A percentile compares a stretch with the other conserved stretches of the same genome.
Evolutionary conservation across 306 rosid genomes (phyloP).

Genomic region (Luffa acutangula): DNA sequence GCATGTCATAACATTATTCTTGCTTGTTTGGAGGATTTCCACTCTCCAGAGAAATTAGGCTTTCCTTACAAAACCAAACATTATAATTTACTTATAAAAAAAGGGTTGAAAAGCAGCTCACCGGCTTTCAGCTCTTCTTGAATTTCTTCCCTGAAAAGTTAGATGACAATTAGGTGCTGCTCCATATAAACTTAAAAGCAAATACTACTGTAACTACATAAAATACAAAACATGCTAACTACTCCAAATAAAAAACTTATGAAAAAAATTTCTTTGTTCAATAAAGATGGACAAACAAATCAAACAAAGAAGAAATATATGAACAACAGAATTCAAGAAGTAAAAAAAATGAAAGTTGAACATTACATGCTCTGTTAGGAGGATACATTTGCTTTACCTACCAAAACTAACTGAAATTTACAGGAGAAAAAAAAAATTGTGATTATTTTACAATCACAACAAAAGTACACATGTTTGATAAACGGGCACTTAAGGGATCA

Average conservation of each 20-base stretch:
- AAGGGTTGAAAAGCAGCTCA: slow-evolving; percentile 24
- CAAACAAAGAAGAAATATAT: not conserved
- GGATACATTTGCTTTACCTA: not conserved
- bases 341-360: not conserved
- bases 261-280: not conserved
- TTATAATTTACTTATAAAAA: not conserved
- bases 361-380: not conserved
- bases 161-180: slow-evolving; percentile 17
- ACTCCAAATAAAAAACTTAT: not conserved
- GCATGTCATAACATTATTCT: not conserved
- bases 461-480: not conserved
- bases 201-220: not conserved
- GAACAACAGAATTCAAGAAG: not conserved
- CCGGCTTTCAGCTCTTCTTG: slow-evolving; percentile 44
- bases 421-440: not conserved
- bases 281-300: not conserved
- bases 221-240: not conserved
- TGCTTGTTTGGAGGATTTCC: not conserved
- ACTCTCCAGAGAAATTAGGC: not conserved
- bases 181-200: slow-evolving; percentile 13
- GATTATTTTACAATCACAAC: not conserved
- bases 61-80: not conserved
- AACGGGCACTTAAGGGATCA: not conserved
- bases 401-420: not conserved
- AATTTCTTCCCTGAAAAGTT: slow-evolving; percentile 39